These are phyloP conservation scores for Tilletia walkeri DNA, from an alignment of 1,284 basidiomycete genomes.

Conservation along the genomic window DNA sequence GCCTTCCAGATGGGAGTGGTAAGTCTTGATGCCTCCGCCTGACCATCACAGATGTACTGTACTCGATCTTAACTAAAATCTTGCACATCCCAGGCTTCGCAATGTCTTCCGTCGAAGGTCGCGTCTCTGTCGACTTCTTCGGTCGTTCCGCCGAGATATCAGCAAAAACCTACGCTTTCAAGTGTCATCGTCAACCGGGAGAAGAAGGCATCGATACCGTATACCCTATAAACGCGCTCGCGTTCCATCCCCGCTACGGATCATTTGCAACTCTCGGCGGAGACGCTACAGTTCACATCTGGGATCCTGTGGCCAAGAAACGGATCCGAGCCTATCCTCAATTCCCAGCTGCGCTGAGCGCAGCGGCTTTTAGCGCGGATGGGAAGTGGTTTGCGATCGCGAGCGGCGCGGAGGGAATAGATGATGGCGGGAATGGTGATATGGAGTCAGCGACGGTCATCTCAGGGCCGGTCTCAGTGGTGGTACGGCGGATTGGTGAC, in stretches of 20 bases:
- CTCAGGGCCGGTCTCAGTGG: background rate
- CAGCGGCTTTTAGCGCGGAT: constrained; percentile 36
- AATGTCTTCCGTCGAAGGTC: constrained; percentile 87
- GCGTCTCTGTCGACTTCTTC: constrained; percentile 96
- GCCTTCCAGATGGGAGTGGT: constrained; percentile 91
- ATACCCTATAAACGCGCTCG: constrained; percentile 93
- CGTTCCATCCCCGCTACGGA: constrained; percentile 88
- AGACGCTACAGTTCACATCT: constrained; percentile 84
- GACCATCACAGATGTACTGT: background rate
- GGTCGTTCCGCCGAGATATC: constrained; percentile 74
- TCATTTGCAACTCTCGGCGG: constrained; percentile 93
- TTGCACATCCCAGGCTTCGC: constrained; percentile 73
- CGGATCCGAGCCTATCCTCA: constrained; percentile 77
- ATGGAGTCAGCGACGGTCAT: constrained; percentile 1
- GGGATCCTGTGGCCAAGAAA: constrained; percentile 97
- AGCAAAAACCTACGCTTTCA: constrained; percentile 91
- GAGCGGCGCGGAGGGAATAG: constrained; percentile 38
- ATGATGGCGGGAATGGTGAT: constrained; percentile 20
- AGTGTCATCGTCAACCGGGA: constrained; percentile 87
- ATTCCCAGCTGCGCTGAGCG: constrained; percentile 34
- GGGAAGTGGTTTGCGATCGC: constrained; percentile 42
- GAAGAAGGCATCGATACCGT: constrained; percentile 85
- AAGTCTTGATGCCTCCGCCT: constrained; percentile 32
- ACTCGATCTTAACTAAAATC: too few relatives aligned
- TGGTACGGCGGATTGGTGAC: constrained; percentile 1